phyloP scores from a whole-genome alignment of 106 monocot species.

The Dendrobium nobile region DNA sequence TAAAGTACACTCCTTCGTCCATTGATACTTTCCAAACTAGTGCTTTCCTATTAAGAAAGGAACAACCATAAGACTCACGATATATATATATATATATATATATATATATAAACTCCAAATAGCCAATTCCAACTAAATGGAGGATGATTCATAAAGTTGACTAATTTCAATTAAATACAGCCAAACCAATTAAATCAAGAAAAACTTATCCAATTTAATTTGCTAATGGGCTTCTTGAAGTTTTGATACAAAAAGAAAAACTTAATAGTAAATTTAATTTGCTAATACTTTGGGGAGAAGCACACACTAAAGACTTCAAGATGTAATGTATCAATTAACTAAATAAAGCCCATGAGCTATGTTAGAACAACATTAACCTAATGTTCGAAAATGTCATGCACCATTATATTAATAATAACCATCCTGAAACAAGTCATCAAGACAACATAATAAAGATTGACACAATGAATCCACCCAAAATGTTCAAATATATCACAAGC shows the following conservation, averaged over 20 bases:
- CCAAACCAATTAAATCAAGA: too few species aligned
- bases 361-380: neutral
- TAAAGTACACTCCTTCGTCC: neutral
- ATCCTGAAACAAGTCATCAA: neutral
- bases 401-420: neutral
- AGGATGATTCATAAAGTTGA: too few species aligned
- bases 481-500: neutral
- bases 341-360: neutral
- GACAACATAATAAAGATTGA: neutral
- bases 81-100: neutral
- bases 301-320: neutral
- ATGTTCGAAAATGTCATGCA: neutral
- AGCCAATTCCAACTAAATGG: too few species aligned
- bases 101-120: neutral
- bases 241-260: neutral
- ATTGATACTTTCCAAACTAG: neutral
- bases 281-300: neutral
- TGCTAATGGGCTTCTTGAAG: too few species aligned
- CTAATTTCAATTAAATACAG: too few species aligned
- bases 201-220: too few species aligned
- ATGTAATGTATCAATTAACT: neutral
- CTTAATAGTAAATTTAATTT: neutral
- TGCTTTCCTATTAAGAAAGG: neutral
- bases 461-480: neutral
- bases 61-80: neutral